Base-by-base conservation (phyloP, 192 early-diverging fungal genomes). In the Umbelopsis ramanniana region DNA sequence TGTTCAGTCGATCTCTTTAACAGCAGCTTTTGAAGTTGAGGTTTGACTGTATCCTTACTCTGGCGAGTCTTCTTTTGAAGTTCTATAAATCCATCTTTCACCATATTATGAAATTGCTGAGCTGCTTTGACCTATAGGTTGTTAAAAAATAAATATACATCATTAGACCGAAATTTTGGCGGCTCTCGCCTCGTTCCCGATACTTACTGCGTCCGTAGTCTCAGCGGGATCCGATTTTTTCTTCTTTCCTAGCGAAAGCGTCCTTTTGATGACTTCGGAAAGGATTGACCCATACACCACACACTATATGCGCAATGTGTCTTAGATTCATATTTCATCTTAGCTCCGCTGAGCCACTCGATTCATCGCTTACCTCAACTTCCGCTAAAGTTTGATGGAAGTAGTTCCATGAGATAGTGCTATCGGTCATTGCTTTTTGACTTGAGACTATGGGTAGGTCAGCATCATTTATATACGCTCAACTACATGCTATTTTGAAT, bases 281-380 rank as follows among this genome's bases (percentile, higher is more conserved):
- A 79, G 26, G 3, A 79, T 54, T 3, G 68, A 63, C 1, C 77
- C 73, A 69, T 79, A 79, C 38, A 68, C 74, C 35, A 74, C 69
- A n/a, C 24, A 26, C 71, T 77, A 52, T 33, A 5, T 12, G 11
- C 47, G n/a, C 19, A 43, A 70, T 47, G 37, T 26, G 29, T 29
- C 29, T 17, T 52, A 35, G 29, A 23, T 57, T 11, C 40, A 43
- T 43, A 43, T 43, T 7, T 43, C 6, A 43, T 6, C 40, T 6
- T 43, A 43, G 11, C 40, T 11, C 40, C 11, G 11, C 6, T 12
- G 38, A 6, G 38, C 38, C 8, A 40, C 4, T 8, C 38, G 8
- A 12, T 43, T 12, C 40, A 43, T 12, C 11, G 11, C 40, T 40
- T 17, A 33, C 35, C 66, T 76, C 75, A 23, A 72, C 54, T 2